Conservation (phyloP, 345 rosid genomes). For the Hirschfeldia incana region DNA sequence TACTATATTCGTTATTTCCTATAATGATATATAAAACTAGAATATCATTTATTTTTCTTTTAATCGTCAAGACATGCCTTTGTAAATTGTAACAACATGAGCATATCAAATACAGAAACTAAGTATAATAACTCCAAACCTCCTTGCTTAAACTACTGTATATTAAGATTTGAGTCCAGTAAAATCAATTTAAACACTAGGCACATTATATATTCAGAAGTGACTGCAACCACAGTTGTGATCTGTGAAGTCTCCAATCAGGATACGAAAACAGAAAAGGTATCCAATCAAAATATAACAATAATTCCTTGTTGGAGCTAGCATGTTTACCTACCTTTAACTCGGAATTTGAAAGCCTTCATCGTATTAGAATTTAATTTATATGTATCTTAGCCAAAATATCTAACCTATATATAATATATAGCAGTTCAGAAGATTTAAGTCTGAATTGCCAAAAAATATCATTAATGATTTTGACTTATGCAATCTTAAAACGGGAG, state of each 20-base stretch:
- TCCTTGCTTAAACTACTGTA: not conserved
- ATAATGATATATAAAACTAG: not conserved
- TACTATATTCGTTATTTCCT: not conserved
- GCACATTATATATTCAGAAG: not conserved
- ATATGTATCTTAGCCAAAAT: not conserved
- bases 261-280: not conserved
- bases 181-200: not conserved
- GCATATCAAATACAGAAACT: not conserved
- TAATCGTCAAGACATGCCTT: not conserved
- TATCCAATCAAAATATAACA: not conserved
- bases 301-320: slow-evolving; percentile 8
- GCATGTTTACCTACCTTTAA: not conserved
- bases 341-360: slow-evolving; percentile 6
- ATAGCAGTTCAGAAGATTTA: not conserved
- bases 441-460: slow-evolving; percentile 11
- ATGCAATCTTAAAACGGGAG: slow-evolving; percentile 16
- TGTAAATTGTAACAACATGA: not conserved
- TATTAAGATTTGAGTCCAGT: slow-evolving; percentile 5
- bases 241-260: not conserved
- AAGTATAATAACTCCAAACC: not conserved
- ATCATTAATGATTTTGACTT: slow-evolving; percentile 32
- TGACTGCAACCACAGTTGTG: not conserved
- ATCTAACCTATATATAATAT: not conserved
- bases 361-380: not conserved
- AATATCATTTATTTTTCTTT: not conserved